Evolutionary conservation across 352 stramenopile species (phyloP), one percentile per base, ranked within the genome.

Genomic region (Phytophthora colocasiae): DNA sequence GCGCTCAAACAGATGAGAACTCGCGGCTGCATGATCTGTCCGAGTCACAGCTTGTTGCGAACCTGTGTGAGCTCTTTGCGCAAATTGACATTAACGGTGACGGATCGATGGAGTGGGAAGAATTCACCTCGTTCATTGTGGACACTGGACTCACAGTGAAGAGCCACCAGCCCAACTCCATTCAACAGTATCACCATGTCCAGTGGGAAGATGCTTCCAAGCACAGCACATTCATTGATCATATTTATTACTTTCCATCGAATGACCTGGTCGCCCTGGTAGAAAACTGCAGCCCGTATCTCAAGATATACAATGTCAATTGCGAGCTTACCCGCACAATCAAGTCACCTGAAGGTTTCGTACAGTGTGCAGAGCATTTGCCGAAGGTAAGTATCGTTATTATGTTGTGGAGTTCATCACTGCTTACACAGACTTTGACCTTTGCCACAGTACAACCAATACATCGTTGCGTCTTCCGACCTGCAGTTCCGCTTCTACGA

Each of bases 51-150:
- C 82, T 96, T 17, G 83, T 96, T 8, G 85, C 87, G 6, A 92
- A 96, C 40, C 67, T 97, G 12, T 95, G 83, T 52, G 90, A 97
- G 63, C 84, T 97, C 41, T 97, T 97, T 45, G 90, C 86, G 22
- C 88, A 97, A 67, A 96, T 97, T 52, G 91, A 97, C 68, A 93
- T 97, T 62, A 97, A 97, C 53, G 90, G 87, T 46, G 90, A 97
- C 64, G 90, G 89, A 3, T 91, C 87, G n/a, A 93, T 97, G 86
- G 90, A 97, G 66, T 97, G 90, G 91, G 89, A 97, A 53, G 90
- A 97, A 66, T 97, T 97, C 61, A 97, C 90, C 49, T 91, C 79
- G 12, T 97, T 96, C 72, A 96, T 97, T 55, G 90, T 97, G 29
- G 91, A 97, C 54, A 96, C 85, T 45, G 91, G 88, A 10, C 77